Conservation (phyloP, 176 grass and related monocot genomes). For the Oryza meyeriana region DNA sequence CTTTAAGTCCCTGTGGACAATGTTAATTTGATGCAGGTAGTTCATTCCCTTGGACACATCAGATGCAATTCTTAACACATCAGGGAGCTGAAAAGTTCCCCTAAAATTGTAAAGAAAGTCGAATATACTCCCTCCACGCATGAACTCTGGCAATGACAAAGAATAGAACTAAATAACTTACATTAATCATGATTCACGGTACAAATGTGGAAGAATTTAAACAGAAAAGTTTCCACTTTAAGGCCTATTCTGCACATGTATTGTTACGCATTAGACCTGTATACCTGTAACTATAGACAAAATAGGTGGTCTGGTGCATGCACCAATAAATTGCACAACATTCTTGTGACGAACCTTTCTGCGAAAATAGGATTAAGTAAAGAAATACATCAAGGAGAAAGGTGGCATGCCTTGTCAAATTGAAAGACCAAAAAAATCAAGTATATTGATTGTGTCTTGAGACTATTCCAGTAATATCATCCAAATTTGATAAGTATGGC, state of each 20-base stretch:
- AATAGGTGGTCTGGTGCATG: slow-evolving; percentile 81
- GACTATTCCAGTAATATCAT: slow-evolving; percentile 9
- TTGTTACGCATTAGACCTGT: not conserved
- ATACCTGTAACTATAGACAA: slow-evolving; percentile 98
- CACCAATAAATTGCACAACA: slow-evolving; percentile 98
- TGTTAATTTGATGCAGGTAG: slow-evolving; percentile 96
- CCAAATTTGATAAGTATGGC: not conserved
- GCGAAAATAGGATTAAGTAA: slow-evolving; percentile 34
- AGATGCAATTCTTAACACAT: slow-evolving; percentile 79
- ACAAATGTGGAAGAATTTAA: not conserved
- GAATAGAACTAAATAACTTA: slow-evolving; percentile 20
- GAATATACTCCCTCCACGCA: slow-evolving; percentile 89
- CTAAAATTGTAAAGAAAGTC: slow-evolving; percentile 80
- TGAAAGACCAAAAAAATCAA: not conserved
- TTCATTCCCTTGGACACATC: slow-evolving; percentile 99
- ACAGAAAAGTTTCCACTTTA: not conserved
- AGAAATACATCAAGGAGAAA: slow-evolving; percentile 26
- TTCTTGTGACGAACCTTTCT: slow-evolving; percentile 98
- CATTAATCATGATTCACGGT: not conserved
- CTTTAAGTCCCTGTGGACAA: slow-evolving; percentile 94
- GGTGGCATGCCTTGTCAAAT: not conserved
- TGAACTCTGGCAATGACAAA: slow-evolving; percentile 70
- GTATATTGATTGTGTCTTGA: not conserved
- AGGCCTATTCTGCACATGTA: not conserved
- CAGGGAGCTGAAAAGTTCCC: slow-evolving; percentile 64